Percentiles rank a stretch among this genome's conserved stretches.
Conservation (phyloP, 768 basidiomycete genomes). For the Macrolepiota dolichaula region DNA sequence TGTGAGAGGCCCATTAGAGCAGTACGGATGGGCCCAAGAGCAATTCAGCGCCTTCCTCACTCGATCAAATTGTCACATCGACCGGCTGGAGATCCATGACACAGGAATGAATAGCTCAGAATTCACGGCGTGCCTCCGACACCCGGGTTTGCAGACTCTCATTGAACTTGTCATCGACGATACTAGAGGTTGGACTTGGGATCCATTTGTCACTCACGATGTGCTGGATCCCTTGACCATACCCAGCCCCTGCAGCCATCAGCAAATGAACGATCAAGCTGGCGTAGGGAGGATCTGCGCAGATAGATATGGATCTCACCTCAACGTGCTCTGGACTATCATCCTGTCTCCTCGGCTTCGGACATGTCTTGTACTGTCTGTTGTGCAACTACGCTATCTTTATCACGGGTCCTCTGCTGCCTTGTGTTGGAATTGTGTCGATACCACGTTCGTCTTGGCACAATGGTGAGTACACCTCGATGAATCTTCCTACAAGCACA, state of each 20-base stretch:
- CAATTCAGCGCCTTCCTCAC: conserved; percentile 27
- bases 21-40: conserved; percentile 29
- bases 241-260: background rate
- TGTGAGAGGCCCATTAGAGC: conserved; percentile 25
- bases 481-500: too few relatives aligned
- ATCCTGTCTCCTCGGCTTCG: too few relatives aligned
- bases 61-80: conserved; percentile 26
- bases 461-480: too few relatives aligned
- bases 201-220: conserved; percentile 27
- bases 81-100: conserved; percentile 27
- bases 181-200: conserved; percentile 30
- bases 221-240: conserved; percentile 26
- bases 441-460: too few relatives aligned
- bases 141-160: conserved; percentile 23
- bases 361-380: too few relatives aligned
- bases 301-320: too few relatives aligned
- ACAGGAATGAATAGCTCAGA: conserved; percentile 27
- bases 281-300: too few relatives aligned
- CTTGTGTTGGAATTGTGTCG: too few relatives aligned
- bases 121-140: conserved; percentile 25
- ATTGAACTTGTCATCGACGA: conserved; percentile 30
- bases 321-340: too few relatives aligned
- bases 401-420: too few relatives aligned
- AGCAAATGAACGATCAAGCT: background rate
- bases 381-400: too few relatives aligned